Conservation (phyloP, 2,329 filamentous ascomycete genomes). For the Talaromyces sp. region DNA sequence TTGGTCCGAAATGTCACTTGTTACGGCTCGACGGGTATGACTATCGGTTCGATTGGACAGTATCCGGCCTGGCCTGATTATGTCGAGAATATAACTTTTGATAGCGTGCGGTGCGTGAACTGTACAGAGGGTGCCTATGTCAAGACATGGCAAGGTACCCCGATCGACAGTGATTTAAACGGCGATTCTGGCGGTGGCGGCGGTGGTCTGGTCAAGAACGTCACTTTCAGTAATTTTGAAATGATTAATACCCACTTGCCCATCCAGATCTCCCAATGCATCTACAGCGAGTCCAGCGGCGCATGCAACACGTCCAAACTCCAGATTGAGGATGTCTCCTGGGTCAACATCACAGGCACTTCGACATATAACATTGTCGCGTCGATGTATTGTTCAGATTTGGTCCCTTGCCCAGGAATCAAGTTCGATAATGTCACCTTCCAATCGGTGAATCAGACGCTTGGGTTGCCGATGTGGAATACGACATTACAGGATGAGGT, state of each 20-base stretch:
- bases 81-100: slow-evolving; percentile 39
- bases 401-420: slow-evolving; percentile 45
- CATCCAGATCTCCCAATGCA: slow-evolving; percentile 28
- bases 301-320: slow-evolving; percentile 25
- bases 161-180: slow-evolving; percentile 21
- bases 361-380: slow-evolving; percentile 49
- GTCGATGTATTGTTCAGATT: slow-evolving; percentile 45
- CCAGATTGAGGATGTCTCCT: slow-evolving; percentile 47
- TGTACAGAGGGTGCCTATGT: slow-evolving; percentile 25
- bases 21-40: slow-evolving; percentile 36
- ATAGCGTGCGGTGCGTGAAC: slow-evolving; percentile 25
- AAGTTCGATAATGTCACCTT: slow-evolving; percentile 48
- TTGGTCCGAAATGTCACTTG: slow-evolving; percentile 40
- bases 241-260: slow-evolving; percentile 24
- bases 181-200: slow-evolving; percentile 26
- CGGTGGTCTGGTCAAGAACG: slow-evolving; percentile 23
- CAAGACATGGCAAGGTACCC: slow-evolving; percentile 26
- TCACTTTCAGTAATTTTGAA: slow-evolving; percentile 25
- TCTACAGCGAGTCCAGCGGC: slow-evolving; percentile 20
- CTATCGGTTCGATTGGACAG: slow-evolving; percentile 41
- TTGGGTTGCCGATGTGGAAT: slow-evolving; percentile 28
- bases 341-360: slow-evolving; percentile 51
- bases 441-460: slow-evolving; percentile 36
- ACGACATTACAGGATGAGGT: slow-evolving; percentile 33
- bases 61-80: slow-evolving; percentile 35